These are phyloP conservation scores for Fusarium stilboides DNA, from an alignment of 2,329 filamentous ascomycete genomes.

Conservation along the genomic window DNA sequence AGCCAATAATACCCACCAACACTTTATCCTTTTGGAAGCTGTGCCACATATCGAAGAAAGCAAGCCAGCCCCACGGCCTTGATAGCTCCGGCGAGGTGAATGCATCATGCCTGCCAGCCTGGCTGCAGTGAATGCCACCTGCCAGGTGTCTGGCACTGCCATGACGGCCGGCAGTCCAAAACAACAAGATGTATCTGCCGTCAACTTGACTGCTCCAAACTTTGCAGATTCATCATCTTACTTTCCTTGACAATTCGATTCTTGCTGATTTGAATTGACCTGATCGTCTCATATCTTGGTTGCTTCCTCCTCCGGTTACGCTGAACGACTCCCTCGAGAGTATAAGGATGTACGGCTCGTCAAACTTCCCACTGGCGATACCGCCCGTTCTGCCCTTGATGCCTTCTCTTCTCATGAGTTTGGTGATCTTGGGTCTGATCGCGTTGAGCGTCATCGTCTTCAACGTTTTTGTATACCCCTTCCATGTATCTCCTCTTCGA, in stretches of 20 bases:
- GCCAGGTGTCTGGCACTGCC: constrained; percentile 23
- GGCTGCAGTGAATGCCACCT: constrained; percentile 27
- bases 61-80: background rate
- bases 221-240: background rate
- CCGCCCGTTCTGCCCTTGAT: background rate
- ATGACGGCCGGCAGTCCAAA: constrained; percentile 1
- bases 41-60: constrained; percentile 29
- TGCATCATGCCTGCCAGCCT: constrained; percentile 21
- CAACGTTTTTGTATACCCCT: constrained; percentile 59
- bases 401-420: constrained; percentile 6
- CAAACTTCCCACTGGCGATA: constrained; percentile 5
- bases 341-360: constrained; percentile 3
- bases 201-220: background rate
- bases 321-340: constrained; percentile 3
- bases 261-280: background rate
- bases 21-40: constrained; percentile 1
- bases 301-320: constrained; percentile 1
- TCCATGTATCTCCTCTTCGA: constrained; percentile 60
- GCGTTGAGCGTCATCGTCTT: constrained; percentile 12
- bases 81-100: constrained; percentile 4
- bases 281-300: background rate
- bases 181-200: constrained; percentile 8
- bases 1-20: constrained; percentile 4
- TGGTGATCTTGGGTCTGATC: constrained; percentile 2
- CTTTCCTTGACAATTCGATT: background rate